A percentile compares a stretch with the other conserved stretches of the same genome.
phyloP scores from a whole-genome alignment of 2,329 filamentous ascomycete genomes.

The Coleophoma eucalyptorum region DNA sequence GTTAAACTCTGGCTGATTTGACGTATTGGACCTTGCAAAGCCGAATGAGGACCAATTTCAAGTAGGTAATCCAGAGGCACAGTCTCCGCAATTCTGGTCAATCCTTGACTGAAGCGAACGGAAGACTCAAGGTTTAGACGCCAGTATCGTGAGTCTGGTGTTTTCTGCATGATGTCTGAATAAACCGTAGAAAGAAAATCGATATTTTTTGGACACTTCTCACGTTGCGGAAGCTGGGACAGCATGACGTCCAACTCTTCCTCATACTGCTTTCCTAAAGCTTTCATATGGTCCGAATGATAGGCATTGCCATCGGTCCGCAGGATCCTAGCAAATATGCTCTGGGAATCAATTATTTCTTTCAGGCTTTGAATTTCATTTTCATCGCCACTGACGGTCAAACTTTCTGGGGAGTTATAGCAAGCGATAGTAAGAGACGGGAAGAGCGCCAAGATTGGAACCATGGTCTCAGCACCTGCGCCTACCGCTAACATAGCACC shows the following conservation, averaged over 20 bases:
- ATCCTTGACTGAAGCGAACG: slow-evolving; percentile 2
- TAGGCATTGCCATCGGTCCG: slow-evolving; percentile 14
- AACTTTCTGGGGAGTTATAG: slow-evolving; percentile 13
- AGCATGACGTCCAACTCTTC: too few relatives aligned
- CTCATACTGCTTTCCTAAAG: too few relatives aligned
- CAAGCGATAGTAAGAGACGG: slow-evolving; percentile 21
- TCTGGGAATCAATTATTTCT: slow-evolving; percentile 3
- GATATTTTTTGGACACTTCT: too few relatives aligned
- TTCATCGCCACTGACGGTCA: slow-evolving; percentile 13
- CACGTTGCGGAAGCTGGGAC: too few relatives aligned
- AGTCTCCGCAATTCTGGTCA: too few relatives aligned
- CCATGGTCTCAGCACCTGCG: slow-evolving; percentile 8
- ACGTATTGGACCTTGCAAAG: slow-evolving; percentile 13
- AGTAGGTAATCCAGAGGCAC: too few relatives aligned
- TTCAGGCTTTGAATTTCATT: not conserved
- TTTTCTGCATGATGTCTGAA: too few relatives aligned
- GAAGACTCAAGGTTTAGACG: slow-evolving; percentile 1
- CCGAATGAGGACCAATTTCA: slow-evolving; percentile 25
- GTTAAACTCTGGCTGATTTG: too few relatives aligned
- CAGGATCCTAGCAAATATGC: slow-evolving; percentile 11
- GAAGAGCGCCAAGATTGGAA: slow-evolving; percentile 1
- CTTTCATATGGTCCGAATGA: slow-evolving; percentile 12
- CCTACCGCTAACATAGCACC: slow-evolving; percentile 23
- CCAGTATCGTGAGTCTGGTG: slow-evolving; percentile 1
- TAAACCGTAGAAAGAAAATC: too few relatives aligned